Conservation (phyloP, 2,329 filamentous ascomycete genomes). For the Aspergillus thermomutatus region DNA sequence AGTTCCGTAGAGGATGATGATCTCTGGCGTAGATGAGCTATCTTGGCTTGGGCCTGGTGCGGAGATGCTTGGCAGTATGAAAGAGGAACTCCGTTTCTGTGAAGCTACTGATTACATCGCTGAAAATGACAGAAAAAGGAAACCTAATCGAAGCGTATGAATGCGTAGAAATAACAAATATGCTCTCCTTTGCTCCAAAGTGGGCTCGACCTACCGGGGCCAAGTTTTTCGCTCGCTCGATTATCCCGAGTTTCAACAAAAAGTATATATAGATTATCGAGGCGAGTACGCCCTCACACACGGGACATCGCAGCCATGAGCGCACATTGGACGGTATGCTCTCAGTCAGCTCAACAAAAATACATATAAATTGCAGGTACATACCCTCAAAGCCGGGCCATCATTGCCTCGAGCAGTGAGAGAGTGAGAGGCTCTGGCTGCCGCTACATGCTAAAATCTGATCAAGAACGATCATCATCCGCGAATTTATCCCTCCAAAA, state of each 20-base stretch:
- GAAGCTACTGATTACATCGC: background rate
- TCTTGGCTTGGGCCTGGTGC: background rate
- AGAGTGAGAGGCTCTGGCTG: background rate
- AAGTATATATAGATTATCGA: background rate
- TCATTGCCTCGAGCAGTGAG: background rate
- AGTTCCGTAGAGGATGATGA: background rate
- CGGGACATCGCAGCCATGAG: background rate
- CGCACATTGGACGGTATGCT: background rate
- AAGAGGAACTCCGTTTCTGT: background rate
- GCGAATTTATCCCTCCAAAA: conserved; percentile 52
- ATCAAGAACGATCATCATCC: conserved; percentile 40
- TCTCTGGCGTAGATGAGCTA: background rate
- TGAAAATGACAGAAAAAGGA: background rate
- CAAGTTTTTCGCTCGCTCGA: too few species aligned
- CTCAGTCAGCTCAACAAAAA: background rate
- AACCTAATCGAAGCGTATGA: background rate
- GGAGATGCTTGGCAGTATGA: background rate
- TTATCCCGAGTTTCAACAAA: background rate
- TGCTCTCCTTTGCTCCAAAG: background rate
- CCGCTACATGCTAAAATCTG: background rate
- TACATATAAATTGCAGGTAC: background rate
- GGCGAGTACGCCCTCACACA: background rate
- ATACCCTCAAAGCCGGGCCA: background rate
- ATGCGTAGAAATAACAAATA: background rate
- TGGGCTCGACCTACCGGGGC: too few species aligned